A percentile compares a stretch with the other conserved stretches of the same genome.
Evolutionary conservation across 352 stramenopile species (phyloP).

Genomic region (Nannochloropsis limnetica): DNA sequence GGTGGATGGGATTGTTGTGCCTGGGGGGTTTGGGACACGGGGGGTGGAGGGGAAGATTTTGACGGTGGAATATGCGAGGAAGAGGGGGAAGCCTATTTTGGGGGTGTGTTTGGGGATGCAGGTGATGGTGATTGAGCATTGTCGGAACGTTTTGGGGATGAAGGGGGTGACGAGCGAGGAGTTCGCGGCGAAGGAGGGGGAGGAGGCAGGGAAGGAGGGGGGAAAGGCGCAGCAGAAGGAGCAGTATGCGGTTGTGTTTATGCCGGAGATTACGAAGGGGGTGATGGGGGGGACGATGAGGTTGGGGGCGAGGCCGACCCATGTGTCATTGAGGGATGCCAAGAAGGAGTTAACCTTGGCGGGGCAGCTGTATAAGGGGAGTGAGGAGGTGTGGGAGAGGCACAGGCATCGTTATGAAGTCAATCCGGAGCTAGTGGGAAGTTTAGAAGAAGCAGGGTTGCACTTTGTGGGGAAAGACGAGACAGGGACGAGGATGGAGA

Average conservation of each 20-base stretch:
- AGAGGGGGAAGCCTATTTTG: constrained; percentile 88
- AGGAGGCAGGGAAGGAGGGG: background rate
- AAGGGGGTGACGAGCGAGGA: background rate
- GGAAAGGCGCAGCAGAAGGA: background rate
- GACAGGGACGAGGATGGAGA: constrained; percentile 88
- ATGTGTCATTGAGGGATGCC: constrained; percentile 59
- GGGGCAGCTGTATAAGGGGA: constrained; percentile 34
- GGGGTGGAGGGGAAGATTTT: constrained; percentile 95
- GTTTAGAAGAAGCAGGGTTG: constrained; percentile 45
- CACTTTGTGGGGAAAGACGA: constrained; percentile 42
- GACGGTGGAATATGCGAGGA: constrained; percentile 66
- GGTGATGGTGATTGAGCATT: constrained; percentile 44
- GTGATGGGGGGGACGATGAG: constrained; percentile 99
- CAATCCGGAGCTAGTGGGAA: constrained; percentile 44
- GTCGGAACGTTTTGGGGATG: background rate
- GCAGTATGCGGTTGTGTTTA: constrained; percentile 96
- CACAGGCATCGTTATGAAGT: constrained; percentile 89
- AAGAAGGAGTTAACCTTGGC: constrained; percentile 59
- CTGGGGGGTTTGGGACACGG: constrained; percentile 92
- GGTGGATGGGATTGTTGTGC: constrained; percentile 85
- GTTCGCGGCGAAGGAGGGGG: background rate
- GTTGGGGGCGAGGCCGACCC: constrained; percentile 84
- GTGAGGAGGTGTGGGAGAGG: constrained; percentile 59
- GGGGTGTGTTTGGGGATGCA: constrained; percentile 97
- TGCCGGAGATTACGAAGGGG: constrained; percentile 97